phyloP scores from a whole-genome alignment of 495 filamentous ascomycete species.

The Lepraria neglecta region DNA sequence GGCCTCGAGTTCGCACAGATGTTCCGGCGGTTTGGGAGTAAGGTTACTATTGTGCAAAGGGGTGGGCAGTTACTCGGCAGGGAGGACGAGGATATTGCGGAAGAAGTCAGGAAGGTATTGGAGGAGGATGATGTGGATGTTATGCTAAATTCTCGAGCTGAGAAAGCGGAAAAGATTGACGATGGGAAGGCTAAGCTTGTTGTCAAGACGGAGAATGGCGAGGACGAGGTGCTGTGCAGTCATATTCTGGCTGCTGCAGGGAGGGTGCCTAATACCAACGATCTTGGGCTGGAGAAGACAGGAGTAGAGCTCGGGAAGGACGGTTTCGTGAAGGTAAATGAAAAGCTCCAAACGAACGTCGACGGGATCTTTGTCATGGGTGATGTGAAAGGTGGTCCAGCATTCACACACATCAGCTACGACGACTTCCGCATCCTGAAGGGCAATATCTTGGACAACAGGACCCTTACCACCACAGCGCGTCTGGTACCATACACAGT shows the following conservation, averaged over 20 bases:
- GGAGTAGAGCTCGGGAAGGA: background rate
- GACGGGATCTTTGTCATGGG: constrained; percentile 43
- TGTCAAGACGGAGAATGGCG: background rate
- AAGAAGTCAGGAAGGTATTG: background rate
- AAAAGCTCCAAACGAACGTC: constrained; percentile 34
- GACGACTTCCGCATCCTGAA: constrained; percentile 50
- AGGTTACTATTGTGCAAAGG: constrained; percentile 42
- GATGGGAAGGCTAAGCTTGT: background rate
- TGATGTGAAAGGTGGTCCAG: constrained; percentile 46
- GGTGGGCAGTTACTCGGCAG: background rate
- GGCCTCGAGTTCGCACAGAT: constrained; percentile 49
- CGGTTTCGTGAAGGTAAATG: background rate
- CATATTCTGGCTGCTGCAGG: background rate
- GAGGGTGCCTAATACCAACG: background rate
- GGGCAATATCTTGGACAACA: constrained; percentile 32
- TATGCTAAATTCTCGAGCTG: background rate
- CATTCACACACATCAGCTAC: constrained; percentile 51
- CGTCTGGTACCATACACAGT: constrained; percentile 43
- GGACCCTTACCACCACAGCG: constrained; percentile 28
- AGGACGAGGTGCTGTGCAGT: background rate
- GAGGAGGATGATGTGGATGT: background rate
- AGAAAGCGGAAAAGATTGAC: background rate
- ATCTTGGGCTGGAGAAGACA: background rate
- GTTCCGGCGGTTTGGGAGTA: constrained; percentile 40
- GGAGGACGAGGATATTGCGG: constrained; percentile 2